Evolutionary conservation across 2,329 filamentous ascomycete genomes (phyloP), one percentile per base, ranked within the genome.

Genomic region (Aspergillus bombycis): DNA sequence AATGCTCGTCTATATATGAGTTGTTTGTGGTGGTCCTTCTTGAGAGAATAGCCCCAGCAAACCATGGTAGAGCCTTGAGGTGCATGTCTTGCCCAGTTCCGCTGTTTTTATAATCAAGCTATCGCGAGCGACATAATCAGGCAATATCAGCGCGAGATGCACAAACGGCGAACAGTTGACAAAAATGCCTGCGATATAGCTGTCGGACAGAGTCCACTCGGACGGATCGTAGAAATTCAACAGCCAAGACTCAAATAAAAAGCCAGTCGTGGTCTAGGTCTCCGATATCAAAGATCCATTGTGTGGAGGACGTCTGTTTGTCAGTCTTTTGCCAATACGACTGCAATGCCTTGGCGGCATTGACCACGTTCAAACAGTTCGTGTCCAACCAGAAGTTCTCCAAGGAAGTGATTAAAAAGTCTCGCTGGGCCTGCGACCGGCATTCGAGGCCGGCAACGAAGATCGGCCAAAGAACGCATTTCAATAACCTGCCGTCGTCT

Each of bases 381-480:
- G 75, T 77, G 12, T 68, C 62, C 4, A 56, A 52, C 75, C 75
- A 77, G 30, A 77, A 72, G 8, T 55, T 67, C 28, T 74, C 74
- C 28, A 77, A 55, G 28, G 63, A 72, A 6, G 48, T 62, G 19
- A 68, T 60, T 2, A 77, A 46, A 41, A 73, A 71, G 2, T 68
- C 60, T 21, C 70, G 61, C 48, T 77, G 68, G 2, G 65, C 53
- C 30, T 64, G 65, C 56, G 55, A 61, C n/a, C 57, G 65, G 54
- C 70, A 75, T 45, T 77, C 74, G 26, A 77, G 52, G 1, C 74
- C 75, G 11, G 74, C 74, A 36, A 77, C 68, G 30, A 74, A 75
- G 1, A 75, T 75, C 0, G 74, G 75, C 75, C 75, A 77, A 0
- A 77, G 68, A 19, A 76, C 63, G 34, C 75, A 77, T 41, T 77